Conservation (phyloP, 495 filamentous ascomycete species). For the Lindgomyces ingoldianus region DNA sequence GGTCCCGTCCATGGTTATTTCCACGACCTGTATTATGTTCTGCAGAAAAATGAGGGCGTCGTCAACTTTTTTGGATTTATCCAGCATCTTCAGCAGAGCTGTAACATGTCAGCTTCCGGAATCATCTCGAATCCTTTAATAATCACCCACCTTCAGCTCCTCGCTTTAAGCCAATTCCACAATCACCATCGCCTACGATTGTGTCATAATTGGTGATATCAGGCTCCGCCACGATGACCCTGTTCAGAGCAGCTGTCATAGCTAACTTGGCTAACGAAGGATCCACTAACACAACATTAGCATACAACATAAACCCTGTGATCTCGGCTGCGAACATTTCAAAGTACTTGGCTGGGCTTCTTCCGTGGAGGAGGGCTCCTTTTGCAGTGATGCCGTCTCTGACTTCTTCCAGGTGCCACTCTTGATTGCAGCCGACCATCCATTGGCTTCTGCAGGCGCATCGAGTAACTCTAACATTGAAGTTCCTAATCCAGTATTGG, state of each 20-base stretch:
- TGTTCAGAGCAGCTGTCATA: slow-evolving; percentile 67
- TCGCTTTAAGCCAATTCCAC: slow-evolving; percentile 83
- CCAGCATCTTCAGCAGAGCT: slow-evolving; percentile 70
- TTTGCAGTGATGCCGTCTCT: slow-evolving; percentile 26
- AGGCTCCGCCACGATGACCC: slow-evolving; percentile 74
- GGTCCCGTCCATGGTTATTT: slow-evolving; percentile 91
- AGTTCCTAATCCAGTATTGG: slow-evolving; percentile 73
- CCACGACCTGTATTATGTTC: slow-evolving; percentile 79
- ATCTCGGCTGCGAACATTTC: slow-evolving; percentile 51
- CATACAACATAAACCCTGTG: neutral
- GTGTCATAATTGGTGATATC: slow-evolving; percentile 88
- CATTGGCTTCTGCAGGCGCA: slow-evolving; percentile 77
- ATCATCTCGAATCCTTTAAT: neutral
- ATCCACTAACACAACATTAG: slow-evolving; percentile 55
- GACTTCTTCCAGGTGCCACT: slow-evolving; percentile 55
- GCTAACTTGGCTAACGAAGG: slow-evolving; percentile 56
- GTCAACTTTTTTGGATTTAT: slow-evolving; percentile 56
- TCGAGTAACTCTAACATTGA: slow-evolving; percentile 87
- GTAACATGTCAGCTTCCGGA: slow-evolving; percentile 19
- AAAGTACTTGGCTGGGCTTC: slow-evolving; percentile 67
- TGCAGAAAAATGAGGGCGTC: slow-evolving; percentile 74
- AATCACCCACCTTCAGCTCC: slow-evolving; percentile 70
- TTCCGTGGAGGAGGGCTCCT: slow-evolving; percentile 46
- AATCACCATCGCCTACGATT: slow-evolving; percentile 93
- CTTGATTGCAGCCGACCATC: slow-evolving; percentile 76